Percentiles rank a stretch among this genome's conserved stretches.
These are phyloP conservation scores for Naganishia friedmannii DNA, from an alignment of 768 basidiomycete species.

Conservation along the genomic window DNA sequence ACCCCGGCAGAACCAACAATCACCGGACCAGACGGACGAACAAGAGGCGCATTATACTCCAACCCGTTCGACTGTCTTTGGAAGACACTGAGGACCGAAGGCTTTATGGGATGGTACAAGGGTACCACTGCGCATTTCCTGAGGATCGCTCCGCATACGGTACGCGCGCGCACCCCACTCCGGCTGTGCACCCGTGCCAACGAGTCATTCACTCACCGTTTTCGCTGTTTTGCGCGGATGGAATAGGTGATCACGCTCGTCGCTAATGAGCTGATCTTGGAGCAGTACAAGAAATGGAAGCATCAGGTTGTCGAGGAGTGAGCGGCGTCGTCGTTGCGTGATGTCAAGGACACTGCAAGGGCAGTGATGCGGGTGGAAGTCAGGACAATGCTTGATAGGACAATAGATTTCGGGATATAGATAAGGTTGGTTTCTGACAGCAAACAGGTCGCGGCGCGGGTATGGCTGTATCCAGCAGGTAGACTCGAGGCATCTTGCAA, in stretches of 20 bases:
- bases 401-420: background rate
- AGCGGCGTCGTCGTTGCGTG: background rate
- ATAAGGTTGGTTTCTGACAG: background rate
- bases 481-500: too few relatives aligned
- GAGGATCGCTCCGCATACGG: conserved; percentile 84
- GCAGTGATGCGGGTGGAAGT: background rate
- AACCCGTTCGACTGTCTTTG: conserved; percentile 93
- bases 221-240: conserved; percentile 23
- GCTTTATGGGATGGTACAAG: conserved; percentile 92
- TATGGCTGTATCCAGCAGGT: too few relatives aligned
- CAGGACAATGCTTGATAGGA: background rate
- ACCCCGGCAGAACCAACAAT: conserved; percentile 48
- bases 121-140: conserved; percentile 83
- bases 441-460: too few relatives aligned
- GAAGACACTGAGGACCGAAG: conserved; percentile 91
- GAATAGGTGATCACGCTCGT: conserved; percentile 79
- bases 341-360: background rate
- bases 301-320: background rate
- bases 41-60: conserved; percentile 71
- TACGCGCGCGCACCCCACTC: conserved; percentile 54
- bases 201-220: conserved; percentile 26
- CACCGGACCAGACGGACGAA: conserved; percentile 48
- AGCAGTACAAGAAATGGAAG: conserved; percentile 40
- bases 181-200: background rate
- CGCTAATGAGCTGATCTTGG: conserved; percentile 60